Base-by-base conservation (phyloP, 164 flowering plant genomes). In the Cinnamomum chago region DNA sequence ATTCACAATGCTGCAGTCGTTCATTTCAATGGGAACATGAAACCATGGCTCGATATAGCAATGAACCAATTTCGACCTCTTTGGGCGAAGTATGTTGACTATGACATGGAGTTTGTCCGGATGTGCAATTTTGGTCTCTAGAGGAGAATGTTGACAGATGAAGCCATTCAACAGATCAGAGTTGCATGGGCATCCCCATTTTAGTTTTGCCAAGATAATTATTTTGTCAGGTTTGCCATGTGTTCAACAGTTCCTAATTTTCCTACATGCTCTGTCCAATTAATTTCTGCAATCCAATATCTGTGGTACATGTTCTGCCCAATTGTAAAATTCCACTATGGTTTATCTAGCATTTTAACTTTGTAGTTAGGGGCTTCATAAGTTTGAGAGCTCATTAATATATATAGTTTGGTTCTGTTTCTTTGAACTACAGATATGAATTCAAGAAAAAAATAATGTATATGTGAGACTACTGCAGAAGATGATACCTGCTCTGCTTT, bases 11-110 rank as follows among this genome's bases (percentile, higher is more conserved):
- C 77, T 11, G 79, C 75, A 1, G 77, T 77, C 27, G 73, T 80
- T 15, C 82, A 77, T 74, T 80, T 76, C 77, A 80, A 80, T 72
- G 77, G 80, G n/a, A 80, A 80, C 70, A 77, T 80, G 80, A 80
- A 80, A 65, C 76, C 78, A 33, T 76, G 78, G 73, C 70, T 76
- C 30, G 72, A 72, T 64, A 80, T 80, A 65, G 82, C 77, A 1
- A 76, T 80, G 77, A 72, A 67, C 58, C 82, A 80, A 55, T 80
- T 80, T 65, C 79, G 77, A 62, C 77, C 79, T 10, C 77, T 80
- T 23, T 80, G 82, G 82, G 72, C 76, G 75, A 73, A 80, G 62
- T 76, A 62, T 13, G 74, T 76, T 7, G 78, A 76, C 65, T 76
- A 71, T 65, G 74, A 76, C n/a, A 76, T 70, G 78, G 78, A 76